Base-by-base conservation (phyloP, 441 rosid species). In the Erodium texanum region DNA sequence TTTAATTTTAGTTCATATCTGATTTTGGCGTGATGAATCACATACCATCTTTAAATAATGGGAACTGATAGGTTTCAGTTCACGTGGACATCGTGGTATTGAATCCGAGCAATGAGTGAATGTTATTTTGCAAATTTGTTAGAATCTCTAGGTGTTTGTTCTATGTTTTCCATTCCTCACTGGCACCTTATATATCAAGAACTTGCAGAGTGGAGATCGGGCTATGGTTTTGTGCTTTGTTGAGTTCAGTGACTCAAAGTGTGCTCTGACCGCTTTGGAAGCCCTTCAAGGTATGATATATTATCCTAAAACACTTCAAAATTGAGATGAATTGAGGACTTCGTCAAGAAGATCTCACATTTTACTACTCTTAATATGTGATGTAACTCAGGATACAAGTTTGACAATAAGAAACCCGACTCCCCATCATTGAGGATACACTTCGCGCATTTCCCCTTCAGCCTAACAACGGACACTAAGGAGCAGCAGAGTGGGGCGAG, bases 181-280 rank as follows among this genome's bases (percentile, higher is more conserved):
- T 0, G 36, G 29, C 23, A 15, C 73, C 65, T 68, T 43, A 24
- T 56, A 45, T 70, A 38, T 45, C 38, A 72, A 50, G 45, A 20
- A 22, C 72, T 59, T 76, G 75, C 78, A 82, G 90, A 73, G 43
- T 63, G 84, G 81, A 79, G 88, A 81, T 45, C 74, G 59, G 70
- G 85, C 87, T 18, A 50, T 69, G 73, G 87, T 86, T 19, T 67
- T 82, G 68, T 80, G 90, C 80, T 86, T 86, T 75, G 87, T 82
- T 65, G 88, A 84, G 77, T 86, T 86, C 2, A 43, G 24, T 66
- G 82, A 86, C 72, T 64, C 80, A 38, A 81, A 80, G 20, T 80
- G 79, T 73, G 88, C 85, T 65, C 34, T 66, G 52, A 80, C 84
- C 64, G 88, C 90, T 43, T 75, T 78, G 87, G 75, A 82, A 65